These are phyloP conservation scores for Platanus orientalis DNA, from an alignment of 164 flowering plant genomes.

Conservation along the genomic window DNA sequence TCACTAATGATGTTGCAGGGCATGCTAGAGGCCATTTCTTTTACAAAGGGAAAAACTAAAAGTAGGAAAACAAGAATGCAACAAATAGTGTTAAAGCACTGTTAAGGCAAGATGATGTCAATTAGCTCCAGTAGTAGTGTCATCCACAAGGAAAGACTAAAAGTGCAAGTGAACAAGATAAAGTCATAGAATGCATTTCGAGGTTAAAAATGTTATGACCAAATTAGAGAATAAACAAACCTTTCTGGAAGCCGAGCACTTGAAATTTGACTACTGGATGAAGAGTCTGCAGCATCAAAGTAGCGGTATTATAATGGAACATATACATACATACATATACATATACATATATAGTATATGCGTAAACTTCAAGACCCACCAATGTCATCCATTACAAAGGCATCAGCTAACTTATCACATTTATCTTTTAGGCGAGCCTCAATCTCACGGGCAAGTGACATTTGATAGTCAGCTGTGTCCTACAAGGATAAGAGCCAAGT, in stretches of 20 bases:
- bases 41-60: background rate
- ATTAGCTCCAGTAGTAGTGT: background rate
- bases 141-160: background rate
- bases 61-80: background rate
- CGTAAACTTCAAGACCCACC: conserved; percentile 40
- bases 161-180: background rate
- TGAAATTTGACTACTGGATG: conserved; percentile 54
- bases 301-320: background rate
- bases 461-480: conserved; percentile 76
- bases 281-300: conserved; percentile 45
- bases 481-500: conserved; percentile 21
- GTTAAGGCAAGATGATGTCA: background rate
- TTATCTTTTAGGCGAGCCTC: conserved; percentile 72
- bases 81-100: background rate
- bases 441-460: conserved; percentile 62
- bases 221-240: conserved; percentile 30
- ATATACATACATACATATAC: background rate
- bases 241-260: conserved; percentile 91
- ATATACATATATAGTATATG: background rate
- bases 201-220: background rate
- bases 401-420: conserved; percentile 76
- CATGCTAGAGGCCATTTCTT: no score
- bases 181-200: background rate
- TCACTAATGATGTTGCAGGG: no score
- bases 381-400: conserved; percentile 60